A percentile compares a stretch with the other conserved stretches of the same genome.
Conservation (phyloP, 1,284 basidiomycete species). For the Porodaedalea pini region DNA sequence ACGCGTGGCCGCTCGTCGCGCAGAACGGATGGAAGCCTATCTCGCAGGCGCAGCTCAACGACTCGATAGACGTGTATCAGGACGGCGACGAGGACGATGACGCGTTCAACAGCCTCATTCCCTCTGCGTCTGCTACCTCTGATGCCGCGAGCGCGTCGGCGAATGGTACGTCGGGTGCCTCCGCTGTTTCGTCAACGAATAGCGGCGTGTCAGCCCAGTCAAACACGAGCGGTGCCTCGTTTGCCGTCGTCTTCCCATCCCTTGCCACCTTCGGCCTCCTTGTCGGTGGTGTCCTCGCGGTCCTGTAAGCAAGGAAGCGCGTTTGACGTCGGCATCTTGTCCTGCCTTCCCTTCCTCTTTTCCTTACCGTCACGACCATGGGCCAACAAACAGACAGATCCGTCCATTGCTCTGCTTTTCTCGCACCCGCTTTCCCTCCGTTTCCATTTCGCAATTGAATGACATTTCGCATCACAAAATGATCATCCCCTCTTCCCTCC, state of each 20-base stretch:
- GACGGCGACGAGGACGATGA: conserved; percentile 5
- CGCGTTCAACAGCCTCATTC: conserved; percentile 6
- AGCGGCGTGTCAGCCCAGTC: not conserved
- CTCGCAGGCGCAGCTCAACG: conserved; percentile 40
- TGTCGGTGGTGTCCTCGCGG: not conserved
- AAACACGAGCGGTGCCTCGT: not conserved
- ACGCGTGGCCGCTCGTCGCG: conserved; percentile 60
- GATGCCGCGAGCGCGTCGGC: not conserved
- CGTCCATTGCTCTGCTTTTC: too few species aligned
- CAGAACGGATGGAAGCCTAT: conserved; percentile 63
- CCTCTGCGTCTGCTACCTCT: not conserved
- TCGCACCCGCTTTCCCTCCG: not conserved
- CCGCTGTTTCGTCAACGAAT: not conserved
- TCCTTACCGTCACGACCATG: not conserved
- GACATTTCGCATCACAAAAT: too few species aligned
- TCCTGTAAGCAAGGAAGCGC: not conserved
- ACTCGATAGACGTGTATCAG: conserved; percentile 1
- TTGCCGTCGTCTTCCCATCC: not conserved
- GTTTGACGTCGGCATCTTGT: not conserved
- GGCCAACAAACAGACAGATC: too few species aligned
- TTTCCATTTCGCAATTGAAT: not conserved
- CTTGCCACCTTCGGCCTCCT: not conserved
- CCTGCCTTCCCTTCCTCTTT: not conserved
- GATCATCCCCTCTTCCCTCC: not conserved
- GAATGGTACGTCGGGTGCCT: not conserved